A percentile compares a stretch with the other conserved stretches of the same genome.
Evolutionary conservation across 2,329 filamentous ascomycete species (phyloP).

Genomic region (Penicillium sp.): DNA sequence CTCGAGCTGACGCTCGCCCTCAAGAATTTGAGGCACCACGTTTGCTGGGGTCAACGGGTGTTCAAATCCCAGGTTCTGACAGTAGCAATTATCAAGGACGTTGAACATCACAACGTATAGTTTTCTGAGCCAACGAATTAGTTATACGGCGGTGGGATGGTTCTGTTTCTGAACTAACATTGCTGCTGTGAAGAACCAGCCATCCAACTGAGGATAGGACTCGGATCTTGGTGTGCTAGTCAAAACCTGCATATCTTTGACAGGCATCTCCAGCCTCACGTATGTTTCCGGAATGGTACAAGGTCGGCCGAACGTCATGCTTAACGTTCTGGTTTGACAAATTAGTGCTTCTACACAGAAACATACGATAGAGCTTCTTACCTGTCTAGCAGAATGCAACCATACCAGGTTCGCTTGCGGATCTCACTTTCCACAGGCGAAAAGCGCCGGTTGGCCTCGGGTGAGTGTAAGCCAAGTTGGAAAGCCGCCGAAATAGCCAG

Average conservation of each 20-base stretch:
- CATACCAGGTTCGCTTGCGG: constrained; percentile 52
- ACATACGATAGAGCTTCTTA: constrained; percentile 14
- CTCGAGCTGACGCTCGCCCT: constrained; percentile 13
- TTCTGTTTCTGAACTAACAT: constrained; percentile 15
- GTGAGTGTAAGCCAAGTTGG: constrained; percentile 53
- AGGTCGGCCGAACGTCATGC: constrained; percentile 55
- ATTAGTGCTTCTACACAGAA: neutral
- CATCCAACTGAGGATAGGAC: constrained; percentile 5
- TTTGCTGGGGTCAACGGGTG: constrained; percentile 21
- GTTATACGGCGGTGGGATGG: neutral
- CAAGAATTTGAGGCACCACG: constrained; percentile 37
- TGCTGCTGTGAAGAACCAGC: constrained; percentile 22
- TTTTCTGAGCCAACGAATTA: constrained; percentile 10
- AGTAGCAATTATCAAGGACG: constrained; percentile 46
- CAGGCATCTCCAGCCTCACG: constrained; percentile 41
- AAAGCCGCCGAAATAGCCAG: constrained; percentile 53
- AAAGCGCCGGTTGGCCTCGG: constrained; percentile 37
- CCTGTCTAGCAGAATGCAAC: constrained; percentile 50
- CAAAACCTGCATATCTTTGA: constrained; percentile 10
- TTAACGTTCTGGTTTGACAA: constrained; percentile 39
- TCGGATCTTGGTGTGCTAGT: constrained; percentile 5
- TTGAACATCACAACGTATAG: constrained; percentile 33
- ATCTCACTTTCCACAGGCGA: constrained; percentile 48
- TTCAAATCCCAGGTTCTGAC: constrained; percentile 45
- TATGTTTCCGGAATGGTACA: constrained; percentile 48